Percentiles rank a stretch among this genome's conserved stretches.
These are phyloP conservation scores for Pleurotus tuoliensis DNA, from an alignment of 768 basidiomycete genomes.

Conservation along the genomic window DNA sequence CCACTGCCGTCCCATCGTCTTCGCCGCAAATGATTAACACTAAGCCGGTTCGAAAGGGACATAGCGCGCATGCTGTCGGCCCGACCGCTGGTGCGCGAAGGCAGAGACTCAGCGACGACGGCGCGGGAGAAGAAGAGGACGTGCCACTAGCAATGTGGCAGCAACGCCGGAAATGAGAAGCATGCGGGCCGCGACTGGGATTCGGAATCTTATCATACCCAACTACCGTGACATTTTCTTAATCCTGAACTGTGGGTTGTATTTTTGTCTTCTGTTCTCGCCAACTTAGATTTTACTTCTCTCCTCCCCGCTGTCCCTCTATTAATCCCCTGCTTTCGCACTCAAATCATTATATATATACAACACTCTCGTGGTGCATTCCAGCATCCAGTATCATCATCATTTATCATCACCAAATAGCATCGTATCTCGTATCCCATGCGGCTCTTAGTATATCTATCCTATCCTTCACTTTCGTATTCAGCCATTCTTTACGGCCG, in stretches of 20 bases:
- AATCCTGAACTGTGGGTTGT: not conserved
- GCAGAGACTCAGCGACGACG: slow-evolving; percentile 38
- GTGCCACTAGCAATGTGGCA: slow-evolving; percentile 78
- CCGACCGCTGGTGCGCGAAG: slow-evolving; percentile 26
- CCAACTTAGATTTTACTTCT: not conserved
- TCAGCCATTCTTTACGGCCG: not conserved
- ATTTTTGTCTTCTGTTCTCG: slow-evolving; percentile 1
- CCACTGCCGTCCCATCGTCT: slow-evolving; percentile 46
- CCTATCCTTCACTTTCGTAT: not conserved
- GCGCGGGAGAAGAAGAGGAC: slow-evolving; percentile 67
- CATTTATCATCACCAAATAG: not conserved
- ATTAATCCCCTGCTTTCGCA: not conserved
- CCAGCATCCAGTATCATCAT: not conserved
- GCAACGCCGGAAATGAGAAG: slow-evolving; percentile 53
- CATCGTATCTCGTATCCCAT: not conserved
- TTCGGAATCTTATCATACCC: too few species aligned
- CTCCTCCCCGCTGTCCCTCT: not conserved
- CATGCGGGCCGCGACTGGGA: too few species aligned
- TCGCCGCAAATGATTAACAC: slow-evolving; percentile 40
- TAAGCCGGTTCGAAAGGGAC: slow-evolving; percentile 52
- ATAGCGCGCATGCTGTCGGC: slow-evolving; percentile 59
- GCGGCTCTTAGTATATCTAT: not conserved
- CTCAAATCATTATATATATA: not conserved
- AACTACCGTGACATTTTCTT: not conserved
- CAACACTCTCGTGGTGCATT: not conserved